Evolutionary conservation across 345 rosid genomes (phyloP).

Genomic region (Eucalyptus sp.): DNA sequence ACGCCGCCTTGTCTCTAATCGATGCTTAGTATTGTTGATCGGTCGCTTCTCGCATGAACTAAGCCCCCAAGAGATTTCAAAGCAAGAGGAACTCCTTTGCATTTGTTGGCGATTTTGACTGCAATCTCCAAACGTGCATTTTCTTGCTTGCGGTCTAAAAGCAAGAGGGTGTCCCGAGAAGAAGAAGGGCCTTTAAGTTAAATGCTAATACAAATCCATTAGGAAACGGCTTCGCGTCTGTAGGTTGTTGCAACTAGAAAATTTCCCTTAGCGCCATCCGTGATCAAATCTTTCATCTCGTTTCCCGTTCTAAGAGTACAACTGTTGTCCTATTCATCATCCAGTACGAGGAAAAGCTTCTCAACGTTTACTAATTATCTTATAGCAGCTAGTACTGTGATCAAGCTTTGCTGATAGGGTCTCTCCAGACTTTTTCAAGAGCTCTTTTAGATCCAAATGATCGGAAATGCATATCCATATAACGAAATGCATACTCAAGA

Average conservation of each 20-base stretch:
- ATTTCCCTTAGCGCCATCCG: neutral
- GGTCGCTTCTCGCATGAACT: neutral
- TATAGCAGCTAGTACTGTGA: neutral
- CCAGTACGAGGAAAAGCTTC: neutral
- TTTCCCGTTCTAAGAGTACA: neutral
- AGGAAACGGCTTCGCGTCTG: neutral
- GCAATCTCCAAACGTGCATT: neutral
- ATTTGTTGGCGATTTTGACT: neutral
- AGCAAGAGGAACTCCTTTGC: neutral
- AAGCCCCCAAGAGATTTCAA: neutral
- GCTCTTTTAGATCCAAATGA: neutral
- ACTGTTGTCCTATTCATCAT: neutral
- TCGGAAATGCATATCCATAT: too few species aligned
- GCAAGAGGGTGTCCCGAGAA: neutral
- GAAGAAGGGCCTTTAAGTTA: fast-evolving
- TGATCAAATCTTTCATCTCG: neutral
- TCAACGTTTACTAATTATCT: neutral
- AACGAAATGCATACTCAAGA: neutral
- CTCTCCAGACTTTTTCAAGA: neutral
- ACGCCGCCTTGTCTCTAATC: too few species aligned
- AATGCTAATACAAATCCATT: neutral
- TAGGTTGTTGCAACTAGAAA: neutral
- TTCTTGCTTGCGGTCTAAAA: too few species aligned
- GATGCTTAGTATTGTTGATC: neutral
- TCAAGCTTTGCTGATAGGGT: neutral